Conservation (phyloP, 2,329 filamentous ascomycete species). For the Penicillium frequentans region DNA sequence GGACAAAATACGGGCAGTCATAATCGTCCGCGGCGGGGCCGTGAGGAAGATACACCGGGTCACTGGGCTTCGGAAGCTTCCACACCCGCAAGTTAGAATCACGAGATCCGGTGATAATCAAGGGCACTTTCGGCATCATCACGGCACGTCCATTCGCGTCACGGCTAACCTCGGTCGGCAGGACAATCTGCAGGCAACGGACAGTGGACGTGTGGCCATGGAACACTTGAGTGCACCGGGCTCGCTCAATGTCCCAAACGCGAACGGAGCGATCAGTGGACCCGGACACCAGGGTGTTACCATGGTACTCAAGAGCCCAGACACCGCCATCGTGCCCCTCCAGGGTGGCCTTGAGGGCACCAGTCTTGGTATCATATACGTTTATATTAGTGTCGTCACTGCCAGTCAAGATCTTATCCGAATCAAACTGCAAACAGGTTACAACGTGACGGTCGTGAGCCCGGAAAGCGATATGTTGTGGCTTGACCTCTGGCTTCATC, state of each 20-base stretch:
- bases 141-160: constrained; percentile 70
- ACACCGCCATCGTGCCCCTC: constrained; percentile 96
- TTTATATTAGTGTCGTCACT: constrained; percentile 98
- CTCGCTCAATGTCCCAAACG: constrained; percentile 98
- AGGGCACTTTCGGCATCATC: constrained; percentile 88
- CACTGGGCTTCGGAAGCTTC: constrained; percentile 81
- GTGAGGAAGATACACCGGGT: constrained; percentile 75
- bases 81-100: constrained; percentile 93
- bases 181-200: constrained; percentile 88
- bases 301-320: constrained; percentile 95
- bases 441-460: constrained; percentile 96
- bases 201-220: constrained; percentile 98
- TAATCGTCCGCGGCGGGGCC: constrained; percentile 69
- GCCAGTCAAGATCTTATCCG: constrained; percentile 95
- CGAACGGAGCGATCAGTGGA: constrained; percentile 96
- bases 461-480: constrained; percentile 91
- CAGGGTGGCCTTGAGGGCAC: constrained; percentile 76
- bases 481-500: constrained; percentile 81
- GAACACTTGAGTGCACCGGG: constrained; percentile 90
- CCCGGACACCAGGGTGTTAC: constrained; percentile 90
- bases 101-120: constrained; percentile 96
- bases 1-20: constrained; percentile 93
- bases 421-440: constrained; percentile 95
- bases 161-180: constrained; percentile 76
- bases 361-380: constrained; percentile 96